Base-by-base conservation (phyloP, 805 yeast species). In the Pichia manshurica region DNA sequence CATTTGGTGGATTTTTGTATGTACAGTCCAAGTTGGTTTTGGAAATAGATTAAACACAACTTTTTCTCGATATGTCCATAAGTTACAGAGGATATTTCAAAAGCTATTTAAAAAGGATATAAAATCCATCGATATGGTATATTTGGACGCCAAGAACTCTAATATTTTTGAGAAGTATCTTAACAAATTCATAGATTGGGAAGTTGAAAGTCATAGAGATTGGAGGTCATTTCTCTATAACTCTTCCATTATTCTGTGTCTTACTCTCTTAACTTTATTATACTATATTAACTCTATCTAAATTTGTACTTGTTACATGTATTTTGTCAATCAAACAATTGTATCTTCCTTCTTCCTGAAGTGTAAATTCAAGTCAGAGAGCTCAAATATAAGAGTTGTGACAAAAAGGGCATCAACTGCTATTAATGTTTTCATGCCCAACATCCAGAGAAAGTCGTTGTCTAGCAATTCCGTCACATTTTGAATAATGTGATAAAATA, bases 211-310 rank as follows among this genome's bases (percentile, higher is more conserved):
- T 5, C 20, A 36, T 4, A 35, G 20, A 9, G 49, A 50, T 38
- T 52, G 50, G 53, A 34, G 17, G 9, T 35, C 49, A 1, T 57
- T 56, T 34, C 9, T 20, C 6, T 7, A 49, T 2, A 61, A 60
- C 45, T 32, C 53, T 0, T 13, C 20, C 1, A 20, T 47, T 9
- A 15, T 52, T 4, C 2, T 48, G 3, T 25, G 40, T 15, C 10
- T 52, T 5, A 45, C 46, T 16, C 8, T 55, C 29, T 19, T 33
- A 34, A 49, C 55, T 4, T 28, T 59, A 36, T n/a, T 33, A 12
- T 44, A 53, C 52, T 60, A 60, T 40, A 52, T 52, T 32, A 44
- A 46, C 7, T 45, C 54, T 36, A 52, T 59, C 28, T 59, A 48
- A 37, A 2, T 13, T 44, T 43, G 3, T 17, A 4, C 12, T 35